These are phyloP conservation scores for Toxicodendron radicans DNA, from an alignment of 345 rosid species.

Conservation along the genomic window DNA sequence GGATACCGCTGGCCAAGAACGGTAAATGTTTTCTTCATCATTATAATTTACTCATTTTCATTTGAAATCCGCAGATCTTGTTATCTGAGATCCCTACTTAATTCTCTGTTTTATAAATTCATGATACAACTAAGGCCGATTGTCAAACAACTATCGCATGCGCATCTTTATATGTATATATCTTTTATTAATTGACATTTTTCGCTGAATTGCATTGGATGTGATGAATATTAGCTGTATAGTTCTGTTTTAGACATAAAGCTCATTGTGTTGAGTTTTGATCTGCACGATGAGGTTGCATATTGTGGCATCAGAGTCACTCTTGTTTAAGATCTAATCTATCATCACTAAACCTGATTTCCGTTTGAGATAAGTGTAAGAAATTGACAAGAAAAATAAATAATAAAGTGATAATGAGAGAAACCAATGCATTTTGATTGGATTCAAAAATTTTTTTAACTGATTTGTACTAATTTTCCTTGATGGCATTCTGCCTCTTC, in stretches of 20 bases:
- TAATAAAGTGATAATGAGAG: not conserved
- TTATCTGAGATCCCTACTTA: not conserved
- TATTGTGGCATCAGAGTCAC: no score
- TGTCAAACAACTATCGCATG: no score
- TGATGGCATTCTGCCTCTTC: not conserved
- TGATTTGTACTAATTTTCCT: not conserved
- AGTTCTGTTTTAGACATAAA: not conserved
- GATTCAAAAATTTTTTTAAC: not conserved
- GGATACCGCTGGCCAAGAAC: constrained; percentile 47
- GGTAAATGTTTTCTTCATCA: constrained; percentile 3
- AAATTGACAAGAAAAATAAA: not conserved
- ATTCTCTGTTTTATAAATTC: no score
- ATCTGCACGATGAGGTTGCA: not conserved
- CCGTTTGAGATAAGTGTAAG: not conserved
- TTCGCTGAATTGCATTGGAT: not conserved
- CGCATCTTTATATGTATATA: no score
- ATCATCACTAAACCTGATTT: no score
- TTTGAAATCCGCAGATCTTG: not conserved
- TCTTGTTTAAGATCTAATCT: constrained; percentile 6
- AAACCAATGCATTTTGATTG: not conserved
- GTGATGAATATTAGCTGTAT: no score
- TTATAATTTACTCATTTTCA: not conserved
- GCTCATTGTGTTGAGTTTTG: not conserved
- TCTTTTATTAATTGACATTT: not conserved
- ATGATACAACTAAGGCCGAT: no score